Conservation (phyloP, 768 basidiomycete species). For the Amanita thiersii region DNA sequence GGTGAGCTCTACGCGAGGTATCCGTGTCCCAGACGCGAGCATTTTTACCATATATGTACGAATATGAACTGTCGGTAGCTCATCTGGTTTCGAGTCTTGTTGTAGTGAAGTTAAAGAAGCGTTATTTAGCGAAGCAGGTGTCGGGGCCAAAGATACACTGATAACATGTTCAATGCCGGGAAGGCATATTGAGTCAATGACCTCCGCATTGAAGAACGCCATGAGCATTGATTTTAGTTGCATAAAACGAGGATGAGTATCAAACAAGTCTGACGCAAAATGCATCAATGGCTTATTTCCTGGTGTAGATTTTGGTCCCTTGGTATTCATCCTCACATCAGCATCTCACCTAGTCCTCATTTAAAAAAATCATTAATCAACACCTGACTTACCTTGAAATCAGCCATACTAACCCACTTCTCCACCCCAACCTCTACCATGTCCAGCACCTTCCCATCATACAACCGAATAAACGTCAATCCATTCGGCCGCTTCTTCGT, state of each 20-base stretch:
- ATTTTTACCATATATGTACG: conserved; percentile 76
- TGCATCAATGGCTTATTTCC: conserved; percentile 92
- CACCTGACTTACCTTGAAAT: conserved; percentile 74
- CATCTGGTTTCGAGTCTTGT: conserved; percentile 26
- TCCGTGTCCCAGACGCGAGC: conserved; percentile 67
- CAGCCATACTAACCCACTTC: conserved; percentile 66
- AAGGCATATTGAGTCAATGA: conserved; percentile 75
- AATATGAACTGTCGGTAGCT: conserved; percentile 80
- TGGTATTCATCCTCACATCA: conserved; percentile 48
- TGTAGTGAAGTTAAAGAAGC: conserved; percentile 22
- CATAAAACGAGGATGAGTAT: conserved; percentile 85
- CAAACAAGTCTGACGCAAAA: conserved; percentile 93
- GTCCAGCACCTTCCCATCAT: conserved; percentile 78
- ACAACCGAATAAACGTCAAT: conserved; percentile 80
- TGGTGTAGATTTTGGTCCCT: conserved; percentile 79
- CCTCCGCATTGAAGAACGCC: conserved; percentile 86
- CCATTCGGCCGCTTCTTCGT: conserved; percentile 93
- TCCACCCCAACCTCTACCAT: conserved; percentile 95
- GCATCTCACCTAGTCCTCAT: too few species aligned
- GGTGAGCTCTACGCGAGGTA: conserved; percentile 73
- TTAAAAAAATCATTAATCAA: too few species aligned
- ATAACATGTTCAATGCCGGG: conserved; percentile 84
- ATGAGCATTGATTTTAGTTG: conserved; percentile 90
- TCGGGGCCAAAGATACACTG: conserved; percentile 68
- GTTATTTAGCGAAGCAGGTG: conserved; percentile 44